These are phyloP conservation scores for Solanum etuberosum DNA, from an alignment of 257 asterid genomes.

Conservation along the genomic window DNA sequence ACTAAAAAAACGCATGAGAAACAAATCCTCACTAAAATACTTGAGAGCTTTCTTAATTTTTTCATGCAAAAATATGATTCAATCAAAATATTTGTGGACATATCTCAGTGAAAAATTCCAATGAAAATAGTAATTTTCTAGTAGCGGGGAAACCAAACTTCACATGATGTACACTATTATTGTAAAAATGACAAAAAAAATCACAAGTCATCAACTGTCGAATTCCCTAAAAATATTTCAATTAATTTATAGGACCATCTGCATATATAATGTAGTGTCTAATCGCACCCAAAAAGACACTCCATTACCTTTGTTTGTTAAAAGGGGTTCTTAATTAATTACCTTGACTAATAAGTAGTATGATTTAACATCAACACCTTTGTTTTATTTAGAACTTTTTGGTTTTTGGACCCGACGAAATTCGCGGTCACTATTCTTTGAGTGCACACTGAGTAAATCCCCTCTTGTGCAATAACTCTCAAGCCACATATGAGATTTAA, in stretches of 20 bases:
- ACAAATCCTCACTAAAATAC: too few relatives aligned
- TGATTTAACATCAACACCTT: not conserved
- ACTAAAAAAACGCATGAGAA: too few relatives aligned
- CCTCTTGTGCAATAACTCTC: not conserved
- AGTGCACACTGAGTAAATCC: not conserved
- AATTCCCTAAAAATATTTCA: not conserved
- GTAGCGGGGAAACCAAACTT: not conserved
- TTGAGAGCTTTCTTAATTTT: too few relatives aligned
- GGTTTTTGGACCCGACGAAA: not conserved
- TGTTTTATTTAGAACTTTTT: not conserved
- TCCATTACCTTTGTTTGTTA: not conserved
- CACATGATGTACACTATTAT: not conserved
- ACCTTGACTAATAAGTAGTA: not conserved
- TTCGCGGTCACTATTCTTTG: accelerated
- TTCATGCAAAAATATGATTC: too few relatives aligned
- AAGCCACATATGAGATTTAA: not conserved
- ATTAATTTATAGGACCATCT: not conserved
- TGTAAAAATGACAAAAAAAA: not conserved
- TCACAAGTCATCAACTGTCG: not conserved
- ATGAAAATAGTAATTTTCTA: too few relatives aligned
- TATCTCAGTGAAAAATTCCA: too few relatives aligned
- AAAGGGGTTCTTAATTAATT: not conserved
- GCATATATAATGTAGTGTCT: not conserved
- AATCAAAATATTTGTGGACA: too few relatives aligned
- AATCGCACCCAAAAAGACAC: not conserved